These are phyloP conservation scores for Scalesia atractyloides DNA, from an alignment of 129 eudicot species.

Conservation along the genomic window DNA sequence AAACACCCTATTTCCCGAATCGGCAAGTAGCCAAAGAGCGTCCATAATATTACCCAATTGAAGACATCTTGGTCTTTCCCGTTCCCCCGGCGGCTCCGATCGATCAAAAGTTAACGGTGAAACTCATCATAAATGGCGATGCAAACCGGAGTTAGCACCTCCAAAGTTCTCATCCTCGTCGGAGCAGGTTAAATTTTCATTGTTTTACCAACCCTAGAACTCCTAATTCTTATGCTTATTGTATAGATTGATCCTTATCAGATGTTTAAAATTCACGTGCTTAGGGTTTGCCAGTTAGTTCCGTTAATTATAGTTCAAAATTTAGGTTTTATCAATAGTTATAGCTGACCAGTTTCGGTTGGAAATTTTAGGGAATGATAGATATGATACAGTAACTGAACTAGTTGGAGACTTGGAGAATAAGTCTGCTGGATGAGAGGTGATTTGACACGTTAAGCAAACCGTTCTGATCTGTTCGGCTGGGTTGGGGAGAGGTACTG, in stretches of 20 bases:
- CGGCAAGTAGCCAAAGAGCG: no score
- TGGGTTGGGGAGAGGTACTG: no score
- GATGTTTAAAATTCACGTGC: neutral
- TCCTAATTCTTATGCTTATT: conserved; percentile 6
- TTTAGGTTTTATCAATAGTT: conserved; percentile 10
- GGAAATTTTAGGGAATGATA: neutral
- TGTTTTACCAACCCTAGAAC: conserved; percentile 20
- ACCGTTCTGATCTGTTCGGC: no score
- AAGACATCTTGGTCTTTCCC: neutral
- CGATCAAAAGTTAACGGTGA: conserved; percentile 15
- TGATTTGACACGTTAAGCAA: neutral
- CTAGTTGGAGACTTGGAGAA: neutral
- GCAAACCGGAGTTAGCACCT: conserved; percentile 74
- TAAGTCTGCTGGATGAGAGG: neutral
- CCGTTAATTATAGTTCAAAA: neutral
- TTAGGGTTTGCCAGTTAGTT: neutral
- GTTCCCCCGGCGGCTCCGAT: neutral
- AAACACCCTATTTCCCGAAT: no score
- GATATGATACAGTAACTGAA: neutral
- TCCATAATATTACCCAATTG: no score
- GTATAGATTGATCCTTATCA: neutral
- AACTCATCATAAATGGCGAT: conserved; percentile 53
- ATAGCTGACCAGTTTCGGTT: neutral
- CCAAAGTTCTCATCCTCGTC: conserved; percentile 78
- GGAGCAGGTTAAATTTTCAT: conserved; percentile 56